Evolutionary conservation across 345 rosid genomes (phyloP).

Genomic region (Garcia nutans): DNA sequence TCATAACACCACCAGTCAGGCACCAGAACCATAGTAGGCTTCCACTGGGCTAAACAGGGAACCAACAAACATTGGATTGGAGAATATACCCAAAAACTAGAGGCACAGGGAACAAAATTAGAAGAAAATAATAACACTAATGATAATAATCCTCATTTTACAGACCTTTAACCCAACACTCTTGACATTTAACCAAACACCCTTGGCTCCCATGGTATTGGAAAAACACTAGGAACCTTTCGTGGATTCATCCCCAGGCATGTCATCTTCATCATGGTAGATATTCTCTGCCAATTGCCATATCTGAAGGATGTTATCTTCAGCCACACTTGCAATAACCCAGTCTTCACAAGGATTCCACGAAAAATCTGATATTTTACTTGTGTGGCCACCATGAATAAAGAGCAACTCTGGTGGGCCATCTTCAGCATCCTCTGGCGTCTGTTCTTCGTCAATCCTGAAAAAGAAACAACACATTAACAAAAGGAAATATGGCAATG

Average conservation of each 20-base stretch:
- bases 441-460: slow-evolving; percentile 40
- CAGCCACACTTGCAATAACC: slow-evolving; percentile 95
- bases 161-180: background rate
- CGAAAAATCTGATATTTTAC: slow-evolving; percentile 96
- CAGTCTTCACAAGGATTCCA: slow-evolving; percentile 99
- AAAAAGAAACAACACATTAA: slow-evolving; percentile 6
- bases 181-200: background rate
- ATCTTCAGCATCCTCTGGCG: slow-evolving; percentile 77
- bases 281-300: slow-evolving; percentile 99
- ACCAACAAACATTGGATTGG: background rate
- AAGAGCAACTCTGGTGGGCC: slow-evolving; percentile 99
- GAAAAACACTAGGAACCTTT: slow-evolving; percentile 43
- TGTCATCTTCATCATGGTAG: slow-evolving; percentile 93
- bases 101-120: background rate
- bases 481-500: background rate
- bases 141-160: background rate
- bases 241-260: slow-evolving; percentile 73
- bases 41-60: background rate
- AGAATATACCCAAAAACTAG: background rate
- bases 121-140: background rate
- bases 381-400: slow-evolving; percentile 98
- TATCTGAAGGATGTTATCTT: slow-evolving; percentile 96
- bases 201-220: background rate
- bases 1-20: too few relatives aligned
- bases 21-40: background rate